Evolutionary conservation across 2,329 filamentous ascomycete genomes (phyloP), one percentile per base, ranked within the genome.

Genomic region (Aureobasidium sp.): DNA sequence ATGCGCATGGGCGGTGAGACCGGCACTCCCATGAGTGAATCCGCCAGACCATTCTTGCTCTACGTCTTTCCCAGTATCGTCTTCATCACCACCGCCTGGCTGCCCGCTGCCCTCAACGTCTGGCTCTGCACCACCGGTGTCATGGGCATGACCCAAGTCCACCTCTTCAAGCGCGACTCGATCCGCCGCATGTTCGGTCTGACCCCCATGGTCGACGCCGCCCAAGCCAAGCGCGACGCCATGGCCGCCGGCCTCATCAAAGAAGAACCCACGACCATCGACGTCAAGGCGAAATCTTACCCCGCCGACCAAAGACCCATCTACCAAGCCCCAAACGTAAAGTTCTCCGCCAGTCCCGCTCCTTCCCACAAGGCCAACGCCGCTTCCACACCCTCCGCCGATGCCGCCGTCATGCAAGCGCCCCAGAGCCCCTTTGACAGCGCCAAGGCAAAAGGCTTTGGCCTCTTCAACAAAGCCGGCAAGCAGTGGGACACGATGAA

Each of bases 81-180:
- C 8, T 72, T 82, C 31, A 2, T 74, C 4, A 75, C 88, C 68
- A 84, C 84, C 57, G 67, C 74, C 13, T 81, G 74, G 63, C 79
- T 81, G 69, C 80, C 84, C 0, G 78, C 81, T 25, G 78, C 76
- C 21, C 70, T 88, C 2, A 84, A 87, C 68, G 68, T 88, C 31
- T 87, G 83, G 74, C 88, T 90, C 74, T 71, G 81, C 57, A 64
- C 74, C 15, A 74, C 78, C 3, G 69, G 74, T 61, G 42, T 72
- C 9, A 62, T 77, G n/a, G 74, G 74, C 33, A 69, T 74, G 45
- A 15, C 68, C 1, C 76, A 78, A 35, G 72, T 68, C 10, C 66
- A 66, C n/a, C 21, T 75, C 2, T 69, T 80, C 29, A 73, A 72
- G 46, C 69, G 65, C 31, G 65, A 69, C 27, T 58, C 62, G 3